phyloP scores from a whole-genome alignment of 768 basidiomycete genomes.

The Mycena albidolilacea region DNA sequence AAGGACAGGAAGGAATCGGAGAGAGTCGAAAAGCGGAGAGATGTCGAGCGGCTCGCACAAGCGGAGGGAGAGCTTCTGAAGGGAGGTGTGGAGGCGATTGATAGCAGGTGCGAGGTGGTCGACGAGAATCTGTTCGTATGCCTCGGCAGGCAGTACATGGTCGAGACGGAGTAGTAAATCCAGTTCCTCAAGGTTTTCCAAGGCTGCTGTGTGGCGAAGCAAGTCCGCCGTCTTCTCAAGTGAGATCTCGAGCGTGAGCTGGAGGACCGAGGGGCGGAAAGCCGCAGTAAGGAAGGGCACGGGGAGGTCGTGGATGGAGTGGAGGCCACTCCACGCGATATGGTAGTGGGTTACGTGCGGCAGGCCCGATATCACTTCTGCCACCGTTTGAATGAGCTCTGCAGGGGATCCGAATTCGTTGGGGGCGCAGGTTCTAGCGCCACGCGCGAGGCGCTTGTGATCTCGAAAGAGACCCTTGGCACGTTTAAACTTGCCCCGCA shows the following conservation, averaged over 20 bases:
- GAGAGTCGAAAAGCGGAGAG: conserved; percentile 56
- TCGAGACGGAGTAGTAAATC: conserved; percentile 60
- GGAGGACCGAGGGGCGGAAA: conserved; percentile 55
- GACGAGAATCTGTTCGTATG: conserved; percentile 51
- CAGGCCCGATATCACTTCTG: conserved; percentile 59
- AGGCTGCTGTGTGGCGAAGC: conserved; percentile 47
- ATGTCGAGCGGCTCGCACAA: conserved; percentile 63
- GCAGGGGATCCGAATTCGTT: conserved; percentile 51
- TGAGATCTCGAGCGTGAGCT: conserved; percentile 59
- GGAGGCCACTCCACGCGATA: conserved; percentile 64
- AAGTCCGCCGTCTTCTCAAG: conserved; percentile 58
- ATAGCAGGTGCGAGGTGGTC: conserved; percentile 57
- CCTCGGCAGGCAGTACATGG: conserved; percentile 41
- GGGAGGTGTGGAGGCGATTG: conserved; percentile 51
- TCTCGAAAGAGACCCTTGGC: conserved; percentile 51
- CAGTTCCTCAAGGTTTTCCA: conserved; percentile 57
- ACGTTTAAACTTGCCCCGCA: conserved; percentile 43
- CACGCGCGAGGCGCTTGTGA: conserved; percentile 45
- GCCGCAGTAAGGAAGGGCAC: conserved; percentile 53
- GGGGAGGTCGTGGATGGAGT: conserved; percentile 46
- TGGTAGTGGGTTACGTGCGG: conserved; percentile 65
- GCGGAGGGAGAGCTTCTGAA: conserved; percentile 57
- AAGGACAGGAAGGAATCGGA: conserved; percentile 51
- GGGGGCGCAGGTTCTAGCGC: conserved; percentile 47
- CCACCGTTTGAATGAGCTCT: conserved; percentile 57